A percentile compares a stretch with the other conserved stretches of the same genome.
phyloP scores from a whole-genome alignment of 225 moss, liverwort and hornwort species.

The Bryum argenteum region DNA sequence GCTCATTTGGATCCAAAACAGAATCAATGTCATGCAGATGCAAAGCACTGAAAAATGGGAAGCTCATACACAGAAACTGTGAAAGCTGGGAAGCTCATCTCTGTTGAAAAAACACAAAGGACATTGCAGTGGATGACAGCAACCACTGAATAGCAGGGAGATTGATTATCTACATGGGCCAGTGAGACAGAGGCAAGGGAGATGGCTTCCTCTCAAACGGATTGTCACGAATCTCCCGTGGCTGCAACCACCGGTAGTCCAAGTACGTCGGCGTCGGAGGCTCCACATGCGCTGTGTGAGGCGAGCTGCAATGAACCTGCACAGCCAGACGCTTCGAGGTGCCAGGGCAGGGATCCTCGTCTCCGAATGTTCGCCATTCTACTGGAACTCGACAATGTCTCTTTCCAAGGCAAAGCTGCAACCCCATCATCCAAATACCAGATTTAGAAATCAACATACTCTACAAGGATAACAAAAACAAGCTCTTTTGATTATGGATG shows the following conservation, averaged over 20 bases:
- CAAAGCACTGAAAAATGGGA: no score
- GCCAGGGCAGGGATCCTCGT: slow-evolving; percentile 73
- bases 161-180: slow-evolving; percentile 17
- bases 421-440: neutral
- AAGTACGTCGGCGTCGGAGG: slow-evolving; percentile 30
- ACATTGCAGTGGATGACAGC: no score
- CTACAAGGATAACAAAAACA: no score
- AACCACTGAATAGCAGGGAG: no score
- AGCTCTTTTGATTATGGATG: no score
- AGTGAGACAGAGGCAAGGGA: slow-evolving; percentile 18
- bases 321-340: slow-evolving; percentile 65
- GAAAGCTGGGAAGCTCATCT: no score
- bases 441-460: no score
- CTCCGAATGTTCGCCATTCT: slow-evolving; percentile 56
- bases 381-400: slow-evolving; percentile 58
- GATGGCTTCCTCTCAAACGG: slow-evolving; percentile 43
- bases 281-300: slow-evolving; percentile 23
- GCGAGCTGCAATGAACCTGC: slow-evolving; percentile 61
- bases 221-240: slow-evolving; percentile 18
- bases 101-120: no score
- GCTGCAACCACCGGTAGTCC: slow-evolving; percentile 54
- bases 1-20: no score
- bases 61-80: no score
- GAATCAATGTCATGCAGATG: no score
- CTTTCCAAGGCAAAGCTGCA: slow-evolving; percentile 78